These are phyloP conservation scores for Cercospora beticola DNA, from an alignment of 2,329 filamentous ascomycete genomes.

Conservation along the genomic window DNA sequence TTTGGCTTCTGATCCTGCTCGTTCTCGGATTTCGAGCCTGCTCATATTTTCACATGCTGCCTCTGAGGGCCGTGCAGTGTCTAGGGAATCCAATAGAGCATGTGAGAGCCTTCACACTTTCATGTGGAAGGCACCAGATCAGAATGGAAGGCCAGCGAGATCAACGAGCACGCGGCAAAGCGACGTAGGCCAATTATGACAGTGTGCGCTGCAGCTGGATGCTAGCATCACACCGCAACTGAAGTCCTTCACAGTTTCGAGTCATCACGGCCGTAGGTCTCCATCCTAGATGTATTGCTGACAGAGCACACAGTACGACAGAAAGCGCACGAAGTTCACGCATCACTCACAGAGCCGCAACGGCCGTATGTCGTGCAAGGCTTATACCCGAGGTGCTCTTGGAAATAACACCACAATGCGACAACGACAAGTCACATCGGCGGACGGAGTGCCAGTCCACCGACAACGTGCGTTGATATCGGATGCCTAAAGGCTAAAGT, in stretches of 20 bases:
- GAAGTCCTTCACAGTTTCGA: not conserved
- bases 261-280: not conserved
- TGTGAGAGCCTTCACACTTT: not conserved
- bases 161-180: not conserved
- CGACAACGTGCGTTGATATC: not conserved
- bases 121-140: not conserved
- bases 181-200: not conserved
- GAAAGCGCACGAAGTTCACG: not conserved
- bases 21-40: not conserved
- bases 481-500: constrained; percentile 1
- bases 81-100: not conserved
- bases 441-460: not conserved
- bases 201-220: not conserved
- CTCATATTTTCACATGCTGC: not conserved
- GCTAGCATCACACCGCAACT: not conserved
- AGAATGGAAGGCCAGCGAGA: not conserved
- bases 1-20: constrained; percentile 30
- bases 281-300: not conserved
- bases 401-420: not conserved
- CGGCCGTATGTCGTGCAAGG: not conserved
- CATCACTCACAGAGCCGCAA: not conserved
- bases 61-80: not conserved
- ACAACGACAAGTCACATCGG: not conserved
- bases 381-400: not conserved
- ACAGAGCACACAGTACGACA: not conserved